These are phyloP conservation scores for Lumnitzera littorea DNA, from an alignment of 345 rosid genomes.

Conservation along the genomic window DNA sequence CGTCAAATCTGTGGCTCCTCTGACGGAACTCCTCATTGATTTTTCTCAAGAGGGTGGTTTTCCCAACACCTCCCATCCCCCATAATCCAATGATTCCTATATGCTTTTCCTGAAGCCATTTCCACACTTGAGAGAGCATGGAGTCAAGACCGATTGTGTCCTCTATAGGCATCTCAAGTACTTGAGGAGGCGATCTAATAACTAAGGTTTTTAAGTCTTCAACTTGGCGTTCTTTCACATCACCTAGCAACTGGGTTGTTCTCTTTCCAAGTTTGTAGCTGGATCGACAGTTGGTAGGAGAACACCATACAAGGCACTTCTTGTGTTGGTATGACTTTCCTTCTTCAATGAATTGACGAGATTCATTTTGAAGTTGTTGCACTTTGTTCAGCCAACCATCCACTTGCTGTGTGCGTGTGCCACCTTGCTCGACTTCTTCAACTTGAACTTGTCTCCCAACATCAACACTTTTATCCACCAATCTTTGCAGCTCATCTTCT, in stretches of 20 bases:
- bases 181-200: neutral
- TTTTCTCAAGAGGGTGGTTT: slow-evolving; percentile 15
- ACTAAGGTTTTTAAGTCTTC: neutral
- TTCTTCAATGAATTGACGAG: neutral
- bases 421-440: neutral
- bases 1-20: neutral
- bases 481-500: too few species aligned
- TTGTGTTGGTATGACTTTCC: slow-evolving; percentile 11
- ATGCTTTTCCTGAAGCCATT: neutral
- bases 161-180: neutral
- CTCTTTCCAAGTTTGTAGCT: slow-evolving; percentile 17
- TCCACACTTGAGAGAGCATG: neutral
- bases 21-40: slow-evolving; percentile 8
- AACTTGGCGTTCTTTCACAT: neutral
- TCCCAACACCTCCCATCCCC: slow-evolving; percentile 19
- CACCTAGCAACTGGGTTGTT: neutral
- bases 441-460: neutral
- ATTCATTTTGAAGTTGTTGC: neutral
- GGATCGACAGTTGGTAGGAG: slow-evolving; percentile 11
- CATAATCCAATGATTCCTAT: slow-evolving; percentile 11
- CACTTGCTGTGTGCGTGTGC: slow-evolving; percentile 1
- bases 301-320: slow-evolving; percentile 11
- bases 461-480: too few species aligned
- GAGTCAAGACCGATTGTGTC: neutral
- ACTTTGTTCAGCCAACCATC: slow-evolving; percentile 1